Conservation (phyloP, 306 rosid species). For the cucumber (Cucumis sativus) region DNA sequence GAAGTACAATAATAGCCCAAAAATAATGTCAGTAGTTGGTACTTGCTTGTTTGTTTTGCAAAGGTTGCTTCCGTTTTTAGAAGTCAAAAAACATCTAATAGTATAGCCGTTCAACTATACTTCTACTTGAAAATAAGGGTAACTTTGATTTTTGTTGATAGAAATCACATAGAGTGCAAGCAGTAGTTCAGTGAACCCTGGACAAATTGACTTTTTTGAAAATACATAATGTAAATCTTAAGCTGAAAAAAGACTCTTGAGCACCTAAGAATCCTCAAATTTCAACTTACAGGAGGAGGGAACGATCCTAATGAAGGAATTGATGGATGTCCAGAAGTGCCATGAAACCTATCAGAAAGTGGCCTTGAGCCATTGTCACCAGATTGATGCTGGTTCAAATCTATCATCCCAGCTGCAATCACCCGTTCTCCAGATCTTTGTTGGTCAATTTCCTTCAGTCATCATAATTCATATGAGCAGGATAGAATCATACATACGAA, state of each 20-base stretch:
- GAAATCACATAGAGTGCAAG: background rate
- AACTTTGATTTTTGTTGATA: background rate
- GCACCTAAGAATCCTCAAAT: slow-evolving; percentile 12
- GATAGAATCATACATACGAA: background rate
- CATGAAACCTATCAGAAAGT: slow-evolving; percentile 42
- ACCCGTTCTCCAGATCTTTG: slow-evolving; percentile 54
- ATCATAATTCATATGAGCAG: slow-evolving; percentile 21
- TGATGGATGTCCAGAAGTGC: slow-evolving; percentile 40
- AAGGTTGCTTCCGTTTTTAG: background rate
- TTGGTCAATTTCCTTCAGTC: slow-evolving; percentile 53
- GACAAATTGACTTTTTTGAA: background rate
- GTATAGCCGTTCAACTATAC: background rate
- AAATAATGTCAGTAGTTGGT: background rate
- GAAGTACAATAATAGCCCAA: background rate
- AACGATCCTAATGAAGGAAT: slow-evolving; percentile 53
- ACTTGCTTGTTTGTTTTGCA: background rate
- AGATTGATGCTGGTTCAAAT: slow-evolving; percentile 38
- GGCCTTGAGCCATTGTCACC: slow-evolving; percentile 42
- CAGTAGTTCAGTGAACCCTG: background rate
- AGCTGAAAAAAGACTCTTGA: background rate
- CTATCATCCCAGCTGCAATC: slow-evolving; percentile 37
- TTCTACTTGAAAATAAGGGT: background rate
- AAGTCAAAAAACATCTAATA: background rate
- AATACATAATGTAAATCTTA: background rate
- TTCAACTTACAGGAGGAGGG: slow-evolving; percentile 63